Conservation (phyloP, 2,329 filamentous ascomycete species). For the Xylaria digitata region DNA sequence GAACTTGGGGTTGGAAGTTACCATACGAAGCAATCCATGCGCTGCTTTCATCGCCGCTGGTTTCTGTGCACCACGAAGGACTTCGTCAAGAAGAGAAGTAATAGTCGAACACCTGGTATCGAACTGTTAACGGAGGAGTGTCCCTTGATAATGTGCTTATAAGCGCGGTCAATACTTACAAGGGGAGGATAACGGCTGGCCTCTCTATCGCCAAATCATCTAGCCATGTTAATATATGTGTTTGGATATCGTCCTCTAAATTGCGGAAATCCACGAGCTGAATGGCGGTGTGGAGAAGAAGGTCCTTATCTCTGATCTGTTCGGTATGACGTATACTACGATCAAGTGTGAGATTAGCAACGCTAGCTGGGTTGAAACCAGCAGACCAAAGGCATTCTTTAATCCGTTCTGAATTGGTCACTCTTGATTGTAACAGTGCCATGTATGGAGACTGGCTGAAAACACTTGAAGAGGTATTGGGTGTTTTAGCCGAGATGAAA, state of each 20-base stretch:
- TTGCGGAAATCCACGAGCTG: conserved; percentile 74
- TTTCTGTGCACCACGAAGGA: conserved; percentile 73
- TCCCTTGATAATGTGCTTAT: not conserved
- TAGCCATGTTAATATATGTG: conserved; percentile 69
- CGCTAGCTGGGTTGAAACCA: conserved; percentile 60
- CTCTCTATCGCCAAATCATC: conserved; percentile 65
- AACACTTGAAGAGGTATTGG: conserved; percentile 46
- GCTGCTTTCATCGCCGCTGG: conserved; percentile 69
- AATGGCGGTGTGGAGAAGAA: conserved; percentile 72
- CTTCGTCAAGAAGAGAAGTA: conserved; percentile 68
- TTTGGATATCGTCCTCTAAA: conserved; percentile 71
- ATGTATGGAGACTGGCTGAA: conserved; percentile 67
- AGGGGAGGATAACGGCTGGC: conserved; percentile 66
- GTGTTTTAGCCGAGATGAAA: conserved; percentile 49
- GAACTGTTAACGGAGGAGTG: conserved; percentile 37
- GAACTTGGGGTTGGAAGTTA: conserved; percentile 67
- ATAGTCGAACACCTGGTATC: conserved; percentile 64
- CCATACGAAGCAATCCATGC: conserved; percentile 67
- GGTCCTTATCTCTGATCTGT: conserved; percentile 67
- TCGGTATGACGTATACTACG: conserved; percentile 58
- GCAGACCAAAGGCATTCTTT: conserved; percentile 72
- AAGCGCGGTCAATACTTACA: conserved; percentile 59
- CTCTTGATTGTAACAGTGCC: conserved; percentile 67
- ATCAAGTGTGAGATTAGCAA: conserved; percentile 55
- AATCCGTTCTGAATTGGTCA: conserved; percentile 67